A percentile compares a stretch with the other conserved stretches of the same genome.
phyloP scores from a whole-genome alignment of 1,284 basidiomycete genomes.

The Cystobasidium slooffiae region DNA sequence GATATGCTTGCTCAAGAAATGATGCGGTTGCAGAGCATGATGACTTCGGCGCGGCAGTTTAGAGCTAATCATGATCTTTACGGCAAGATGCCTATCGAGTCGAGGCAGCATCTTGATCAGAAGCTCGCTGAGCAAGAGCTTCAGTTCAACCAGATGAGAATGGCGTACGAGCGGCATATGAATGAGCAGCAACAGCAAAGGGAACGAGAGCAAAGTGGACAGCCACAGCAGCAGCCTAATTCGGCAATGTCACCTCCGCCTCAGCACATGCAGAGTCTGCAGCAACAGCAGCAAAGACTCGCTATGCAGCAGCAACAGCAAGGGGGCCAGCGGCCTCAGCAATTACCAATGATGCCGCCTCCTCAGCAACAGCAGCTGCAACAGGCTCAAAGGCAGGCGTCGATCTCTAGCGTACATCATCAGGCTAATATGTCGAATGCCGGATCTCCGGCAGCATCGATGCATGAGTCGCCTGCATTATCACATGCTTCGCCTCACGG shows the following conservation, averaged over 20 bases:
- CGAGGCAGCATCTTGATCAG: conserved; percentile 12
- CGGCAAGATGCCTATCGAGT: conserved; percentile 23
- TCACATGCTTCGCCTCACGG: conserved; percentile 18
- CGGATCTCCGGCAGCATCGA: conserved; percentile 23
- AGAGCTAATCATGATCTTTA: conserved; percentile 26
- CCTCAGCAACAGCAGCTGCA: conserved; percentile 18
- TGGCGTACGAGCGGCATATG: conserved; percentile 23
- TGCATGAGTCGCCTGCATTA: conserved; percentile 22
- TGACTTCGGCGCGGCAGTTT: conserved; percentile 30
- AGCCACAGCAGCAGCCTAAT: not conserved
- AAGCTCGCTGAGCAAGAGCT: conserved; percentile 27
- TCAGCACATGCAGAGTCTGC: conserved; percentile 8
- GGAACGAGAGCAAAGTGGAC: not conserved
- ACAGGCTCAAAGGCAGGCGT: conserved; percentile 24
- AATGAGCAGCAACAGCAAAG: conserved; percentile 12
- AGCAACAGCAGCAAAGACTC: conserved; percentile 22
- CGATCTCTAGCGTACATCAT: conserved; percentile 1
- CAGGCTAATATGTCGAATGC: conserved; percentile 4
- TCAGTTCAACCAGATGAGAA: conserved; percentile 37
- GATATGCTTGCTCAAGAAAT: conserved; percentile 39
- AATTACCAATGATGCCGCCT: not conserved
- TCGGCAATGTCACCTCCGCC: conserved; percentile 14
- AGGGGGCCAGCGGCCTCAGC: not conserved
- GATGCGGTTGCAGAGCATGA: conserved; percentile 28
- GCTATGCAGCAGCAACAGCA: conserved; percentile 21